A percentile compares a stretch with the other conserved stretches of the same genome.
These are phyloP conservation scores for Ogataea methanolica DNA, from an alignment of 805 yeast species.

Conservation along the genomic window DNA sequence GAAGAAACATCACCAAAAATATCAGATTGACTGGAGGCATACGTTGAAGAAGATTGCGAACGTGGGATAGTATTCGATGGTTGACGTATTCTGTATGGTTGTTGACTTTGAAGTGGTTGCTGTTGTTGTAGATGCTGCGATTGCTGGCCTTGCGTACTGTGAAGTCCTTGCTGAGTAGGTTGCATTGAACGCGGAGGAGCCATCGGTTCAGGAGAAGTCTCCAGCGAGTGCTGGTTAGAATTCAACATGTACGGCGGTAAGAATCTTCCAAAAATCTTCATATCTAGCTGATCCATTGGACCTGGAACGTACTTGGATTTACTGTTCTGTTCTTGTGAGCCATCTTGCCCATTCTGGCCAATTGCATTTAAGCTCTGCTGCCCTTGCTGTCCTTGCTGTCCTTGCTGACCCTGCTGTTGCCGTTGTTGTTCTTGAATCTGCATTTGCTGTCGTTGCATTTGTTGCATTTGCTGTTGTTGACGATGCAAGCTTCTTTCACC, in stretches of 20 bases:
- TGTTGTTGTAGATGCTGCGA: not conserved
- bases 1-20: conserved; percentile 13
- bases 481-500: not conserved
- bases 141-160: conserved; percentile 1
- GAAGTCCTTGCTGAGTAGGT: conserved; percentile 1
- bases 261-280: conserved; percentile 78
- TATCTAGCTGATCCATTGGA: conserved; percentile 78
- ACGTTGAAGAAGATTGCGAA: not conserved
- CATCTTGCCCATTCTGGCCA: not conserved
- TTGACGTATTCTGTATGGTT: not conserved
- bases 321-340: conserved; percentile 1
- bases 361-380: conserved; percentile 2
- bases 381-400: conserved; percentile 1
- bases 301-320: conserved; percentile 60
- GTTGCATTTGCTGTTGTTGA: conserved; percentile 4
- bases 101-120: not conserved
- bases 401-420: too few relatives aligned
- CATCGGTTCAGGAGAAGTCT: conserved; percentile 10
- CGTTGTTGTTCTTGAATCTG: not conserved
- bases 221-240: conserved; percentile 15
- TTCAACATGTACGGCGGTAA: conserved; percentile 79
- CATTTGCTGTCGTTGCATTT: not conserved
- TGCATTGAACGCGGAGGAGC: conserved; percentile 1
- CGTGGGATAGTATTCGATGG: not conserved
- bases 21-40: not conserved